A percentile compares a stretch with the other conserved stretches of the same genome.
Conservation (phyloP, 2,329 filamentous ascomycete genomes). For the Sarocladium strictum region DNA sequence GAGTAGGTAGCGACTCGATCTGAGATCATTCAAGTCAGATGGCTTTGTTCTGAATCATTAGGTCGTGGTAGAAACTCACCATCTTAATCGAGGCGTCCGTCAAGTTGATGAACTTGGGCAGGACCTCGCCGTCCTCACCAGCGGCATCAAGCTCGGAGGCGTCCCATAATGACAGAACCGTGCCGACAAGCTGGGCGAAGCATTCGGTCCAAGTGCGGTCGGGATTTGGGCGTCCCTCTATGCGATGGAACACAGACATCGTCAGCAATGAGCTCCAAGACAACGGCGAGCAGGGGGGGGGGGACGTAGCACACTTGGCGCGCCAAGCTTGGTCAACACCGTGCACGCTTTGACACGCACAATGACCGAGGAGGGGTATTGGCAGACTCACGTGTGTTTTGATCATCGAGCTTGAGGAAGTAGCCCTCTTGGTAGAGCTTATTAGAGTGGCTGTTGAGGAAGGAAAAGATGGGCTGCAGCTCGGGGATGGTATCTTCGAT, state of each 20-base stretch:
- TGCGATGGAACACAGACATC: not conserved
- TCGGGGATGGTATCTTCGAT: conserved; percentile 85
- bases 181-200: conserved; percentile 93
- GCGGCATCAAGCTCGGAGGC: conserved; percentile 84
- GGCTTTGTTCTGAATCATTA: conserved; percentile 13
- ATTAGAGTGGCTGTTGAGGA: conserved; percentile 90
- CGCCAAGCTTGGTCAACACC: conserved; percentile 8
- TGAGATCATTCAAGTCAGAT: conserved; percentile 26
- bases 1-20: conserved; percentile 86
- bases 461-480: conserved; percentile 88
- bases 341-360: not conserved
- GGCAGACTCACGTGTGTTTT: conserved; percentile 73
- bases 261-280: not conserved
- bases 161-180: conserved; percentile 93
- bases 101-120: conserved; percentile 91
- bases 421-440: conserved; percentile 98
- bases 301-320: conserved; percentile 13
- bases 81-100: conserved; percentile 98
- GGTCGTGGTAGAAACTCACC: conserved; percentile 47
- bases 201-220: conserved; percentile 94
- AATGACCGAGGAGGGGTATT: conserved; percentile 2
- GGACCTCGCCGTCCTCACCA: conserved; percentile 75
- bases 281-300: conserved; percentile 8
- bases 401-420: conserved; percentile 92
- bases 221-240: conserved; percentile 79